phyloP scores from a whole-genome alignment of 2,329 filamentous ascomycete species.

The Lachnellula hyalina region DNA sequence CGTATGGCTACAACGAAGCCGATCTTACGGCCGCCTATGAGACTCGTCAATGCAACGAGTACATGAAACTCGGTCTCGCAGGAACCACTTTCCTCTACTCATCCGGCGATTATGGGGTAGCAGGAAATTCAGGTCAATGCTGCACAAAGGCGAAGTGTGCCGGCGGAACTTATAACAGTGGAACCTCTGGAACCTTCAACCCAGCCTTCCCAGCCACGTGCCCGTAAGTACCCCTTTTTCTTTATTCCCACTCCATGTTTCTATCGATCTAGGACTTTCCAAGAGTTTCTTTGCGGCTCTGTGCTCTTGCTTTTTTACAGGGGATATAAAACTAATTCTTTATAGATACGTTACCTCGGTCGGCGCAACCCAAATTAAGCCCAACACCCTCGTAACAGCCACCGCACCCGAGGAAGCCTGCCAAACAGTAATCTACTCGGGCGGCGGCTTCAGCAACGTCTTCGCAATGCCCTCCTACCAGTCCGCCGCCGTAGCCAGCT shows the following conservation, averaged over 20 bases:
- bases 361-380: constrained; percentile 44
- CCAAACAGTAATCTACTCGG: constrained; percentile 63
- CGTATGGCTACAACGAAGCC: constrained; percentile 49
- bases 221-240: constrained; percentile 31
- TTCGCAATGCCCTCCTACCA: constrained; percentile 45
- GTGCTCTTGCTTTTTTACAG: too few relatives aligned
- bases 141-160: constrained; percentile 32
- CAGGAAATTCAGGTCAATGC: constrained; percentile 32
- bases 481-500: constrained; percentile 24
- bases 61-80: constrained; percentile 51
- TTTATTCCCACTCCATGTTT: background rate
- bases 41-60: constrained; percentile 48
- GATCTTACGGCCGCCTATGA: constrained; percentile 44
- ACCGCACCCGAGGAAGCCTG: constrained; percentile 38
- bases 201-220: constrained; percentile 43
- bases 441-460: constrained; percentile 63
- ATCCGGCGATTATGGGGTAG: constrained; percentile 45
- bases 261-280: too few relatives aligned
- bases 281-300: too few relatives aligned
- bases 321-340: too few relatives aligned
- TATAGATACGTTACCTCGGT: constrained; percentile 40
- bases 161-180: constrained; percentile 31
- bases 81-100: constrained; percentile 47
- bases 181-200: constrained; percentile 38
- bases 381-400: constrained; percentile 28